Evolutionary conservation across 176 grass and related monocot species (phyloP).

Genomic region (Lolium multiflorum): DNA sequence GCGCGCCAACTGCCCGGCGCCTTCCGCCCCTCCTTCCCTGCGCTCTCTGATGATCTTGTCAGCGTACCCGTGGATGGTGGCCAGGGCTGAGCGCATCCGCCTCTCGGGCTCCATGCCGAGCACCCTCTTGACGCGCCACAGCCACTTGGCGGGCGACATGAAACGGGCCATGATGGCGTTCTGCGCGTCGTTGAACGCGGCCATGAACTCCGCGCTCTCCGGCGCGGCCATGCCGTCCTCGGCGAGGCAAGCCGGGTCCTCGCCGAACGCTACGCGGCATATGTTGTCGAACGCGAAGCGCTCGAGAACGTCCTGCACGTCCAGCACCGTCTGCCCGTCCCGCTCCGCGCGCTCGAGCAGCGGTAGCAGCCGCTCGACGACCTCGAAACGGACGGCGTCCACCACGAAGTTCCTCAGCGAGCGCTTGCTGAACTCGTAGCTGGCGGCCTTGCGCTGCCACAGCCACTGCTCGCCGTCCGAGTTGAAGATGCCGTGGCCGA

Average conservation of each 20-base stretch:
- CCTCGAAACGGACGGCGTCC: slow-evolving; percentile 47
- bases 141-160: slow-evolving; percentile 25
- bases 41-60: slow-evolving; percentile 44
- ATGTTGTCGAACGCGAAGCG: slow-evolving; percentile 82
- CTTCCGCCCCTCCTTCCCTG: background rate
- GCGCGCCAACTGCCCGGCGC: background rate
- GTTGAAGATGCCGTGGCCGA: slow-evolving; percentile 83
- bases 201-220: slow-evolving; percentile 41
- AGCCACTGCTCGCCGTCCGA: slow-evolving; percentile 67
- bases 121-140: slow-evolving; percentile 54
- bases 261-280: slow-evolving; percentile 67
- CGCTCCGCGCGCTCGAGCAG: slow-evolving; percentile 19
- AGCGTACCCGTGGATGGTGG: slow-evolving; percentile 41
- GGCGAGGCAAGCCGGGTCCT: slow-evolving; percentile 57
- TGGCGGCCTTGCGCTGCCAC: slow-evolving; percentile 72
- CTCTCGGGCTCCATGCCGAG: slow-evolving; percentile 45
- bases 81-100: slow-evolving; percentile 39
- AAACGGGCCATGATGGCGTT: slow-evolving; percentile 51
- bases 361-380: slow-evolving; percentile 55
- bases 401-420: slow-evolving; percentile 55
- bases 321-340: slow-evolving; percentile 28
- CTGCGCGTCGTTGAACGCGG: slow-evolving; percentile 56
- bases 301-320: slow-evolving; percentile 73
- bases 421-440: slow-evolving; percentile 67
- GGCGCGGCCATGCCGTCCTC: slow-evolving; percentile 18